Conservation (phyloP, 306 rosid genomes). For the Cicer bijugum region DNA sequence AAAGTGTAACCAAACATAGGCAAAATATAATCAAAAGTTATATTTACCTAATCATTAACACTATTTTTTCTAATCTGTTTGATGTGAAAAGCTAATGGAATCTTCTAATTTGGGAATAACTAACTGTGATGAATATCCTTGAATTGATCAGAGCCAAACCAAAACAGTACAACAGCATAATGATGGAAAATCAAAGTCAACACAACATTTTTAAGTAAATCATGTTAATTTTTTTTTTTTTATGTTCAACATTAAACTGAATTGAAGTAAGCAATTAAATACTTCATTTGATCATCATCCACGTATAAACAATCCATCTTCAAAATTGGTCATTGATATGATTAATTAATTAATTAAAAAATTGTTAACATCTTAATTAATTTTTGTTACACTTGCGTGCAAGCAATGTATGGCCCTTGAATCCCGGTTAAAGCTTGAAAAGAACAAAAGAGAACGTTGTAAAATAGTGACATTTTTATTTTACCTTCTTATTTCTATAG, state of each 20-base stretch:
- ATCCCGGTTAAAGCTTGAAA: constrained; percentile 27
- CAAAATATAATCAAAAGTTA: not conserved
- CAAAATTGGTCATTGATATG: not conserved
- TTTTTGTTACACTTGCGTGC: constrained; percentile 14
- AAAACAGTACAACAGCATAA: constrained; percentile 24
- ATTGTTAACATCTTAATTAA: not conserved
- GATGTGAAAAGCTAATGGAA: constrained; percentile 36
- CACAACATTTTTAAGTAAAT: constrained; percentile 13
- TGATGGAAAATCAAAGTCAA: constrained; percentile 40
- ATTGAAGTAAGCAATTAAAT: constrained; percentile 1
- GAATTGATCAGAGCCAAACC: constrained; percentile 45
- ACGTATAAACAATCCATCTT: not conserved
- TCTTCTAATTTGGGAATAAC: constrained; percentile 1
- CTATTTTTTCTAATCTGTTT: not conserved
- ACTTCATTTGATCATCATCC: not conserved
- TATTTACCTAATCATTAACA: not conserved
- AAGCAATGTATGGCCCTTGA: constrained; percentile 44
- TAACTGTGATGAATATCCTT: constrained; percentile 28
- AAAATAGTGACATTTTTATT: constrained; percentile 38
- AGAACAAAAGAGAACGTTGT: not conserved
- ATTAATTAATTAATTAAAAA: not conserved
- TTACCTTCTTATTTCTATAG: constrained; percentile 38
- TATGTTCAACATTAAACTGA: constrained; percentile 30
- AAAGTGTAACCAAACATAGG: too few relatives aligned
- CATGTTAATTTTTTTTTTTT: not conserved